Evolutionary conservation across 1,284 basidiomycete species (phyloP), one percentile per base, ranked within the genome.

Genomic region (Heterobasidion irregulare): DNA sequence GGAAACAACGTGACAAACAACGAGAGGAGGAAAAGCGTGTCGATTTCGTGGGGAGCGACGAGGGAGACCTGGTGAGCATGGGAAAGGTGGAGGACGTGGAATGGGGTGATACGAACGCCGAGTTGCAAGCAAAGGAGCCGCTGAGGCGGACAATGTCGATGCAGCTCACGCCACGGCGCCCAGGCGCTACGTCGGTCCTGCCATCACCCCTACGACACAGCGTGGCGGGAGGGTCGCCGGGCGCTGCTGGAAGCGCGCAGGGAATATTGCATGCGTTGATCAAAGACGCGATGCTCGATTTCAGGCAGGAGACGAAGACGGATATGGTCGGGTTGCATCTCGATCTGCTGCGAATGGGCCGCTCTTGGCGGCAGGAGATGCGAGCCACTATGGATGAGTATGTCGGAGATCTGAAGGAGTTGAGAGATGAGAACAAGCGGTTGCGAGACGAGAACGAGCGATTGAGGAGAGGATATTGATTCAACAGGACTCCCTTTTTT

Each of bases 261-360:
- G 80, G 84, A 48, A 72, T 89, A 41, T 65, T 89, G 57, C 77
- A 80, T 52, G 74, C 72, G 35, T 78, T 88, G 54, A 76, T 89
- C 56, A 75, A 76, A 48, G 85, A 88, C 57, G 83, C 81, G 55
- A 80, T 89, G 79, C 79, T 76, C 59, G 86, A 89, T 61, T 85
- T 80, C 63, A 82, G 83, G 62, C 73, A 75, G 59, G 84, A 89
- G 66, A 80, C 79, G 34, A 77, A 77, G 62, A 72, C 77, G 33
- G 83, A 87, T 71, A 79, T 89, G 76, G 75, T 78, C 63, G 83
- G 84, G 6, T 66, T 89, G 57, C 87, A 89, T 66, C 63, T 89
- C 59, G 86, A 89, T 64, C 63, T 89, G 55, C 71, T 89, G 34
- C 72, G 78, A 54, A 83, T 88, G 80, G 84, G 84, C 1, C 70